Base-by-base conservation (phyloP, 2,329 filamentous ascomycete species). In the Colletotrichum eleusines region DNA sequence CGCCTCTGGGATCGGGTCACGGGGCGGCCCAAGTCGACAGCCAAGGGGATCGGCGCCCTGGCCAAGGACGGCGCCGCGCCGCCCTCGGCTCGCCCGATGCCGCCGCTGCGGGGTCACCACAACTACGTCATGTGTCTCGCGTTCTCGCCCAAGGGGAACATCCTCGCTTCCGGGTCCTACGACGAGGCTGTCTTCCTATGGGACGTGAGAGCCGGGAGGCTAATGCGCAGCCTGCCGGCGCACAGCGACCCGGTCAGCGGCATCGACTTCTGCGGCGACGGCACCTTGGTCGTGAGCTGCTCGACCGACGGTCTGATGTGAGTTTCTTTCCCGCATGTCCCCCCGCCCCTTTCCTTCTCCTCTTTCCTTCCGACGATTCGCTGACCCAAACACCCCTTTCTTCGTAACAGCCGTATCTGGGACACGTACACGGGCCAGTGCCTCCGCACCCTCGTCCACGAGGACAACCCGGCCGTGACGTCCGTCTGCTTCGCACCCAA, bases 81-180 rank as follows among this genome's bases (percentile, higher is more conserved):
- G 38, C 35, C 65, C 8, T 64, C 61, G 16, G 69, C 18, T 63
- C 63, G 73, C 5, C 84, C 85, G 35, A 83, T 84, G 75, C 84
- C 84, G 2, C 88, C 89, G 6, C 85, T 98, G 74, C 86, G 92
- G 31, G 95, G 96, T 2, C 96, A 99, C 77, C 94, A 98, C 80
- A 98, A 97, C 81, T 98, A 98, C 81, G 91, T 99, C 40, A 97
- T 97, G 81, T 94, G 92, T 61, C 85, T 99, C 42, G 94, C 95
- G 7, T 98, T 98, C 80, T 95, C 94, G n/a, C 96, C 96, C 1
- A 98, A 98, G 80, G 96, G 96, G 31, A 99, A 99, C 78, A 97
- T 98, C 78, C 88, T 99, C 42, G 96, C 95, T 20, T 97, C 93
- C 74, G 96, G 96, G 16, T 97, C 93, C 74, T 98, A 98, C 81